Evolutionary conservation across 1,284 basidiomycete species (phyloP), one percentile per base, ranked within the genome.

Genomic region (Sanghuangporus sanghuang): DNA sequence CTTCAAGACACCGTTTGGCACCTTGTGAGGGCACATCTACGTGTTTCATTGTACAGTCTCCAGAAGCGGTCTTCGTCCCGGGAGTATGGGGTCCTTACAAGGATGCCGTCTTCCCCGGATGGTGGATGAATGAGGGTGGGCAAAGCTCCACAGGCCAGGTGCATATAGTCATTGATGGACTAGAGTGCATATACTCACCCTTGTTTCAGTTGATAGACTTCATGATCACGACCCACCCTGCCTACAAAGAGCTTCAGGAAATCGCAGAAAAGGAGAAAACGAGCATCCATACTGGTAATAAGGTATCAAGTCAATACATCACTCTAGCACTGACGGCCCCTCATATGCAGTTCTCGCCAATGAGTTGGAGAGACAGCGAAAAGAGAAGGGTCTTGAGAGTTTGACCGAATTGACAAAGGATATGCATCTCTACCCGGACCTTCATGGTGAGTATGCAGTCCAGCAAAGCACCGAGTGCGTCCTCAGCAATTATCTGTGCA

Each of bases 81-180:
- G 96, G 96, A 6, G 90, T 96, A 50, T 99, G 96, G 96, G 96
- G 96, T 0, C 97, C 96, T 0, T 99, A 98, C 77, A 92, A 89
- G 76, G 89, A 95, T 71, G 86, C 91, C 16, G 84, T 96, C 32
- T 97, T 98, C 78, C 90, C 90, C 35, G 94, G 88, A 12, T 95
- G 91, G 88, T 96, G 96, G 97, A 98, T 98, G 95, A 99, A 97
- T 72, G 96, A 99, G 77, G 96, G 96, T 48, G 96, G 96, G 0
- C 96, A 99, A 76, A 97, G 95, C 18, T 96, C 95, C 0, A 99
- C 96, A 0, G 97, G 96, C n/a, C 96, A 97, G 78, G 88, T 87
- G 64, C 60, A 72, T 63, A 12, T 21, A 12, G 42, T 42, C 40
- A 3, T 23, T 72, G 11, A 57, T 39, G 40, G 63, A 46, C 27